These are phyloP conservation scores for Gymnopilus dilepis DNA, from an alignment of 768 basidiomycete species.

Conservation along the genomic window DNA sequence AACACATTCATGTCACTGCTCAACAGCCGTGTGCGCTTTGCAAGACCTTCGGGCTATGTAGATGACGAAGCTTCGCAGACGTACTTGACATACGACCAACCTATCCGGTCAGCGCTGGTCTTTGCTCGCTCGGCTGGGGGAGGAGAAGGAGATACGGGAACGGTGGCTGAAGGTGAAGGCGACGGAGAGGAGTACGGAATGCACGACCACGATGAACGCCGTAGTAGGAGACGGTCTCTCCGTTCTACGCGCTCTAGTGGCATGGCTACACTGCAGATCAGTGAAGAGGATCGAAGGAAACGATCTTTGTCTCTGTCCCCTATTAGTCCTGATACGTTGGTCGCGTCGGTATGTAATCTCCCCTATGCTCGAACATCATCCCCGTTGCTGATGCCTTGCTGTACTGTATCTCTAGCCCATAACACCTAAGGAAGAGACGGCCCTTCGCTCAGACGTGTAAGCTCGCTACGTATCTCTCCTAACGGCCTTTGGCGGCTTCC, in stretches of 20 bases:
- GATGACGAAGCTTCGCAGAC: conserved; percentile 9
- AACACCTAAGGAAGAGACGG: neutral
- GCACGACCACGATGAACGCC: neutral
- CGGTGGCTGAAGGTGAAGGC: neutral
- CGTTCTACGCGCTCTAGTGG: neutral
- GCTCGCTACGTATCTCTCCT: neutral
- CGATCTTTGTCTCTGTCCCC: neutral
- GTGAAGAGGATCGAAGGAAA: conserved; percentile 2
- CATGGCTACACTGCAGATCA: neutral
- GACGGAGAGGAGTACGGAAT: neutral
- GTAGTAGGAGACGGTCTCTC: neutral
- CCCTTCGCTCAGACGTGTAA: neutral
- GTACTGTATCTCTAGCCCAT: neutral
- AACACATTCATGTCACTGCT: conserved; percentile 14
- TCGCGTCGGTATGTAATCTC: neutral
- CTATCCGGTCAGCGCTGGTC: conserved; percentile 8
- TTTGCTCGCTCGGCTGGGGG: neutral
- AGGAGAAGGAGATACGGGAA: neutral
- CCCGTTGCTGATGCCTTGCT: neutral
- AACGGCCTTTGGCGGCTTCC: neutral
- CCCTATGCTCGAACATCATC: neutral
- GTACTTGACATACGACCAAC: neutral
- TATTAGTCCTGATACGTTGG: neutral
- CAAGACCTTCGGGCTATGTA: conserved; percentile 7
- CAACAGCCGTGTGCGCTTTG: conserved; percentile 13